Evolutionary conservation across 495 filamentous ascomycete species (phyloP), one percentile per base, ranked within the genome.

Genomic region (Sporormia fimetaria): DNA sequence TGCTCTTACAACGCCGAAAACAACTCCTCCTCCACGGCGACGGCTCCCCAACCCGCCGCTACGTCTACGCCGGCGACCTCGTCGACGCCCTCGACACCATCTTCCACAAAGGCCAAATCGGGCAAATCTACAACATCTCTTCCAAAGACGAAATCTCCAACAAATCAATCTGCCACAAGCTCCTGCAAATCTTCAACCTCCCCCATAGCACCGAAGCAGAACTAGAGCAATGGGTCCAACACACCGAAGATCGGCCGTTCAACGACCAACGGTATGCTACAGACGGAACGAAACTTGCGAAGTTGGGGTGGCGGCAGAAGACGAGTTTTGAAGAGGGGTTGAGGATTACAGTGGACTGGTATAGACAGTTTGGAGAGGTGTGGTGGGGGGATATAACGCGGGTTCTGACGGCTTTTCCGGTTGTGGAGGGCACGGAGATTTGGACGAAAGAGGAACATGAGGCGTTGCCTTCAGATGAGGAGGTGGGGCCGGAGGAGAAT

Each of bases 11-110:
- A 38, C 67, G 74, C 1, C 45, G 57, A 10, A 61, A 69, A 31
- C 71, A 72, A 9, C 69, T 82, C 0, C 67, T 78, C 21, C 59
- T 86, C 16, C 81, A 86, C 54, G 81, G 81, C 23, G 72, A 78
- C 52, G 81, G 81, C 34, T 68, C 64, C 4, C 74, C 77, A 11
- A 76, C 72, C 2, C 69, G 79, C 5, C 68, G 76, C 35, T 86
- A 82, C 56, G 68, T 86, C 12, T 83, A 72, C 49, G 80, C 74
- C 5, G 72, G 69, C 11, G 81, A 86, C 57, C 79, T 78, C 7
- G 76, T 78, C n/a, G 76, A 85, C 52, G 81, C 76, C 10, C 78
- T 83, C 47, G 79, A 86, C 62, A 81, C 76, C 0, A 78, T 86
- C 48, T 67, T 86, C 9, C 81, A 86, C 67, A 72, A 69, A 37